These are phyloP conservation scores for Kazachstania taianensis DNA, from an alignment of 805 yeast genomes.

Conservation along the genomic window DNA sequence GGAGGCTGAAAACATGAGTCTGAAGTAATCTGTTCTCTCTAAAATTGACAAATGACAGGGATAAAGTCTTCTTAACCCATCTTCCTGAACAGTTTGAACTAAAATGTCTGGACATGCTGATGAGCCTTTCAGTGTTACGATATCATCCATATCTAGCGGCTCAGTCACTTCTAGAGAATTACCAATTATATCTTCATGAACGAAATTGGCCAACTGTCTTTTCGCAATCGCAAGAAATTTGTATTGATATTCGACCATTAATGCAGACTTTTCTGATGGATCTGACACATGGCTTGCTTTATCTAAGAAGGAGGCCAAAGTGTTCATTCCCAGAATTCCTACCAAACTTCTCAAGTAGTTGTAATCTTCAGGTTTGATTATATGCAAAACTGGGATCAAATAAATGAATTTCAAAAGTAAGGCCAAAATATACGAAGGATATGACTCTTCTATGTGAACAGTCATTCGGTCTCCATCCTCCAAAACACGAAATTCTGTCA, in stretches of 20 bases:
- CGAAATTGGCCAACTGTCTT: constrained; percentile 17
- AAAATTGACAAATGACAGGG: constrained; percentile 59
- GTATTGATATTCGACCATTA: constrained; percentile 27
- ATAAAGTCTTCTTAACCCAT: constrained; percentile 31
- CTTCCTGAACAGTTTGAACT: constrained; percentile 28
- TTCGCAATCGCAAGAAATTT: constrained; percentile 26
- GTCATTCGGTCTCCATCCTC: background rate
- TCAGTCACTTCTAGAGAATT: constrained; percentile 1
- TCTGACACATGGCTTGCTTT: constrained; percentile 21
- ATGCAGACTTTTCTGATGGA: constrained; percentile 26
- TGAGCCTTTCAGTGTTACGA: background rate
- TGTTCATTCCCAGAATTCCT: constrained; percentile 26
- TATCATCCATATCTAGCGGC: background rate
- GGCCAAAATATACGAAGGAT: constrained; percentile 10
- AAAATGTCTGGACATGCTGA: constrained; percentile 33
- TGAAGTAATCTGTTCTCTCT: constrained; percentile 52
- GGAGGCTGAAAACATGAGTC: constrained; percentile 48
- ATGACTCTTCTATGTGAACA: background rate
- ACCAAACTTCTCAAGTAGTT: constrained; percentile 28
- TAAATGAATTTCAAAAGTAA: constrained; percentile 29
- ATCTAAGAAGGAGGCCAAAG: constrained; percentile 31
- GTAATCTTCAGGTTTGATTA: constrained; percentile 25
- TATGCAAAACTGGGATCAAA: constrained; percentile 33
- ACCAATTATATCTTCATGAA: constrained; percentile 15
- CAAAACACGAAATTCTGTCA: constrained; percentile 13